Percentiles rank a stretch among this genome's conserved stretches.
Conservation (phyloP, 768 basidiomycete genomes). For the Serendipita sp. region DNA sequence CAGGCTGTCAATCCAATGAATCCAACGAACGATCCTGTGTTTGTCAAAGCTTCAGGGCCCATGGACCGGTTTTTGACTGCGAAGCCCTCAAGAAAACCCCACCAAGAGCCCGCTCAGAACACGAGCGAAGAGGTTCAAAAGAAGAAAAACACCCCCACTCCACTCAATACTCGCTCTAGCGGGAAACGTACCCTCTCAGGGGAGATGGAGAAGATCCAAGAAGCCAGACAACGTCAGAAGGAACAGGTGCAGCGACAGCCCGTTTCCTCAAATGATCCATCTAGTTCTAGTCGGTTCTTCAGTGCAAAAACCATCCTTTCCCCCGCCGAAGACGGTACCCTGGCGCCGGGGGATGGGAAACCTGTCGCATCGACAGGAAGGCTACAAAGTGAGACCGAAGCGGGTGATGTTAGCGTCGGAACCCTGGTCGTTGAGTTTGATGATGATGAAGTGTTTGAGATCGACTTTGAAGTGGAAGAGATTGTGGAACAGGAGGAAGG, state of each 20-base stretch:
- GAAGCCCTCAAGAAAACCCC: slow-evolving; percentile 4
- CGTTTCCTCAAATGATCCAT: slow-evolving; percentile 17
- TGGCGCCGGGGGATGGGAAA: slow-evolving; percentile 17
- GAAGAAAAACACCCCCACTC: not conserved
- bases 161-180: slow-evolving; percentile 37
- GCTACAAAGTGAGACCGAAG: slow-evolving; percentile 24
- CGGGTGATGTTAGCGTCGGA: slow-evolving; percentile 22
- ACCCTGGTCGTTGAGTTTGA: slow-evolving; percentile 10
- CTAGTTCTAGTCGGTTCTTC: slow-evolving; percentile 13
- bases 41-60: slow-evolving; percentile 15
- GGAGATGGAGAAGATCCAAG: slow-evolving; percentile 43
- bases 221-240: slow-evolving; percentile 14
- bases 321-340: slow-evolving; percentile 25
- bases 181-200: slow-evolving; percentile 62
- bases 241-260: slow-evolving; percentile 23
- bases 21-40: slow-evolving; percentile 31
- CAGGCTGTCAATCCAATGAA: slow-evolving; percentile 27
- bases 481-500: slow-evolving; percentile 61
- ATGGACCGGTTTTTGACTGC: slow-evolving; percentile 25
- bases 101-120: slow-evolving; percentile 10
- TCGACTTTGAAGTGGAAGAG: slow-evolving; percentile 26
- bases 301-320: slow-evolving; percentile 2
- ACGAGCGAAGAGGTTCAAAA: slow-evolving; percentile 13
- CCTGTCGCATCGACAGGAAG: slow-evolving; percentile 17
- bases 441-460: slow-evolving; percentile 18